Conservation (phyloP, 306 rosid species). For the Corylus americana region DNA sequence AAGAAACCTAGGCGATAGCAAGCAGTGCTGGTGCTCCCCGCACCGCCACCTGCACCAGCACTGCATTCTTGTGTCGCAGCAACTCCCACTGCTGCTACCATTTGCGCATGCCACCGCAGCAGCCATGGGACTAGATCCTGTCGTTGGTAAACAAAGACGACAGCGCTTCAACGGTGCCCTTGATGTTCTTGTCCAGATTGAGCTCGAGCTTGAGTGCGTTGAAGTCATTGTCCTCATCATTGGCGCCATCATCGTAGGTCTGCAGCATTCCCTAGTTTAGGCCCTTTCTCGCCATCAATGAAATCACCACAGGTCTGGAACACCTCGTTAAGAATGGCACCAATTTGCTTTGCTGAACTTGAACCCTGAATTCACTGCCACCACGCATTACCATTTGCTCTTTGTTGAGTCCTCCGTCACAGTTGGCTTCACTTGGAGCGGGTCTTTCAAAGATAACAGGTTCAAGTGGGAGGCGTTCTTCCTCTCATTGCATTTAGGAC, state of each 20-base stretch:
- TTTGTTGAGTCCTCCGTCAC: conserved; percentile 78
- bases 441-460: not conserved
- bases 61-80: too few species aligned
- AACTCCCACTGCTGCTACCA: too few species aligned
- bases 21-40: too few species aligned
- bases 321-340: conserved; percentile 92
- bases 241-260: conserved; percentile 95
- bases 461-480: not conserved
- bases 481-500: conserved; percentile 21
- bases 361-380: conserved; percentile 95
- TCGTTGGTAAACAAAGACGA: conserved; percentile 79
- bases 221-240: conserved; percentile 90
- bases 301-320: conserved; percentile 84
- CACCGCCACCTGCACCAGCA: too few species aligned
- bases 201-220: conserved; percentile 86
- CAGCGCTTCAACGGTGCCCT: conserved; percentile 63
- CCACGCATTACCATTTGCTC: conserved; percentile 94
- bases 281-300: conserved; percentile 83
- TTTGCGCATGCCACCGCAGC: too few species aligned
- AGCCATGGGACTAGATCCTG: too few species aligned
- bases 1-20: too few species aligned
- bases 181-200: conserved; percentile 40
- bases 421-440: conserved; percentile 26
- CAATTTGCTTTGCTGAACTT: conserved; percentile 96
- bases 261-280: conserved; percentile 81